Evolutionary conservation across 2,329 filamentous ascomycete genomes (phyloP).

Genomic region (Orbilia quercus): DNA sequence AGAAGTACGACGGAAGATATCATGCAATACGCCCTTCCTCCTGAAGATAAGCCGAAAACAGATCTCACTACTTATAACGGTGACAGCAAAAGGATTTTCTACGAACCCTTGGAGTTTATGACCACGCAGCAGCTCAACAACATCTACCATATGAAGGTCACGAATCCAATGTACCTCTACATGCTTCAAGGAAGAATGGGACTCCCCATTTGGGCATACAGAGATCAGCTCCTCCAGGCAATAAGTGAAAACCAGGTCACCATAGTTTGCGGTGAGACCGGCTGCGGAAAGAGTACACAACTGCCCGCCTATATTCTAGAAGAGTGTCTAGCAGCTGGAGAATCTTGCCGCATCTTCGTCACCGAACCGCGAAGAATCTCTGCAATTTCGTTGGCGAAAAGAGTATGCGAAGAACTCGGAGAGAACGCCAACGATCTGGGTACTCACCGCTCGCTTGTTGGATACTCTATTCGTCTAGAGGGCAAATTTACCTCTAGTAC

Average conservation of each 20-base stretch:
- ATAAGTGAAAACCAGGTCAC: constrained; percentile 85
- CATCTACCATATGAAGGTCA: constrained; percentile 54
- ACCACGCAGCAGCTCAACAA: constrained; percentile 74
- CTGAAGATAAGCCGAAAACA: constrained; percentile 58
- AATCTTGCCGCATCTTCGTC: constrained; percentile 90
- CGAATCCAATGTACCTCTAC: constrained; percentile 73
- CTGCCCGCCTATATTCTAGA: constrained; percentile 95
- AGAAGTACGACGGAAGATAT: constrained; percentile 31
- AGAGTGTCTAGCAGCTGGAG: constrained; percentile 82
- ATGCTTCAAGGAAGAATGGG: constrained; percentile 80
- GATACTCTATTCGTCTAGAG: constrained; percentile 93
- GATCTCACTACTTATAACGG: constrained; percentile 65
- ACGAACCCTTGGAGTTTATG: constrained; percentile 78
- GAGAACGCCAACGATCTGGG: constrained; percentile 85
- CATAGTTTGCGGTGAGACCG: constrained; percentile 96
- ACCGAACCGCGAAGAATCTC: constrained; percentile 96
- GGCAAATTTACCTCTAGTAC: constrained; percentile 85
- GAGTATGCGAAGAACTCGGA: constrained; percentile 94
- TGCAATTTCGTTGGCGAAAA: constrained; percentile 89
- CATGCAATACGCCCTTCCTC: constrained; percentile 16
- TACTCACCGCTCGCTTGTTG: constrained; percentile 83
- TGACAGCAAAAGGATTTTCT: constrained; percentile 69
- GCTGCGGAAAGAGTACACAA: constrained; percentile 96
- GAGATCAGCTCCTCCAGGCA: constrained; percentile 78
- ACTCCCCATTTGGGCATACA: constrained; percentile 90